Evolutionary conservation across 208 protist genomes (phyloP), one percentile per base, ranked within the genome.

Genomic region (Wallacemonas sp.): DNA sequence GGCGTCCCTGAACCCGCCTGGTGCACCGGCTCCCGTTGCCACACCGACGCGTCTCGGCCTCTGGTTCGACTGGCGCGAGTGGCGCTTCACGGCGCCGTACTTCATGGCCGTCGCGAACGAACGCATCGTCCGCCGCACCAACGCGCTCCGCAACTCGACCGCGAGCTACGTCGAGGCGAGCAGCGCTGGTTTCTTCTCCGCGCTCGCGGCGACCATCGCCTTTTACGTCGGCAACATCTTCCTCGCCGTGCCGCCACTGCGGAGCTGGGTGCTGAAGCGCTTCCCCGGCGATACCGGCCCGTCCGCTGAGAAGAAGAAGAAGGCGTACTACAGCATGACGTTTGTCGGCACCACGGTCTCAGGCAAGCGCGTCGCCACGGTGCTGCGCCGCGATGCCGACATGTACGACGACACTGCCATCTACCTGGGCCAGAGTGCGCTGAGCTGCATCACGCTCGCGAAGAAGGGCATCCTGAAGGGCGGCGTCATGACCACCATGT

Each of bases 41-140:
- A 47, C 75, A 1, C 68, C 81, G 26, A 72, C 69, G 49, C 70
- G 67, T 1, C 60, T 65, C 27, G 86, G 80, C 14, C 39, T 89
- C 39, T 89, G 82, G 83, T 96, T 81, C 61, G 78, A 93, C 58
- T 55, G 63, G 29, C 33, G 44, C 16, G 68, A 70, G 33, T 62
- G 68, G 39, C 63, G 60, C 47, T 90, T 78, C 57, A 86, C 85
- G 8, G 76, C 69, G 24, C 77, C 87, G 11, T 89, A 76, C 67
- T 2, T 87, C 44, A 92, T 83, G 76, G 72, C 92, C n/a, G 29
- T 65, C 9, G 70, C 71, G 39, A 93, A 93, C 66, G 82, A 93
- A 66, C 80, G 81, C 33, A 57, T 92, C 2, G 92, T 97, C 57
- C 85, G 92, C 26, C 87, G 92, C 52, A 90, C 77, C 39, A 93